A percentile compares a stretch with the other conserved stretches of the same genome.
These are phyloP conservation scores for Coelastrella sp. DNA, from an alignment of 139 green algal species.

Conservation along the genomic window DNA sequence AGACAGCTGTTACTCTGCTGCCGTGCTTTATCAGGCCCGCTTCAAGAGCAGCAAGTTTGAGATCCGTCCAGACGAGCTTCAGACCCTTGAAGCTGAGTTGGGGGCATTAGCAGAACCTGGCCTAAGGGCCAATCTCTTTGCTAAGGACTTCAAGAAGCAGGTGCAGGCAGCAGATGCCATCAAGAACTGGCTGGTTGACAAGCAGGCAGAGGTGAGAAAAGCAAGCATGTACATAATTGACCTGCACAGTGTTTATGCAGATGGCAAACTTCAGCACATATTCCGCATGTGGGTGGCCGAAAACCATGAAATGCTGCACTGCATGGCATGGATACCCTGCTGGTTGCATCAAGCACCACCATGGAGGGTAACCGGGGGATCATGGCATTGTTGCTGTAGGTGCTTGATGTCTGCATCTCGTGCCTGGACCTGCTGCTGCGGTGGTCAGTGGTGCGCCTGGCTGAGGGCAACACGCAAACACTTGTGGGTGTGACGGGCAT, in stretches of 20 bases:
- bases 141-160: slow-evolving; percentile 91
- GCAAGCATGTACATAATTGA: too few species aligned
- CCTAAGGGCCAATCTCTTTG: slow-evolving; percentile 61
- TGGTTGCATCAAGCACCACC: too few species aligned
- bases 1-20: too few species aligned
- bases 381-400: too few species aligned
- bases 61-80: slow-evolving; percentile 74
- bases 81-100: slow-evolving; percentile 75
- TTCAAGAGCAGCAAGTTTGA: slow-evolving; percentile 81
- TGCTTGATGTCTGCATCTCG: neutral
- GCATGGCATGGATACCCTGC: too few species aligned
- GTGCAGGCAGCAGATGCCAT: slow-evolving; percentile 72
- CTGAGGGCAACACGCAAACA: slow-evolving; percentile 86
- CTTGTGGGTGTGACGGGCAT: slow-evolving; percentile 82
- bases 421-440: slow-evolving; percentile 77
- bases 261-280: too few species aligned
- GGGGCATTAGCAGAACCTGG: slow-evolving; percentile 56
- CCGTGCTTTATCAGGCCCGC: too few species aligned
- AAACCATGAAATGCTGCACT: too few species aligned
- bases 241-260: too few species aligned
- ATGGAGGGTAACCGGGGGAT: too few species aligned
- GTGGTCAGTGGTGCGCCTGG: slow-evolving; percentile 84
- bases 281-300: too few species aligned
- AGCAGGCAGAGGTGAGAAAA: slow-evolving; percentile 55
- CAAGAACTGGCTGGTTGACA: slow-evolving; percentile 27